Base-by-base conservation (phyloP, 768 basidiomycete genomes). In the Suillus subalutaceus region DNA sequence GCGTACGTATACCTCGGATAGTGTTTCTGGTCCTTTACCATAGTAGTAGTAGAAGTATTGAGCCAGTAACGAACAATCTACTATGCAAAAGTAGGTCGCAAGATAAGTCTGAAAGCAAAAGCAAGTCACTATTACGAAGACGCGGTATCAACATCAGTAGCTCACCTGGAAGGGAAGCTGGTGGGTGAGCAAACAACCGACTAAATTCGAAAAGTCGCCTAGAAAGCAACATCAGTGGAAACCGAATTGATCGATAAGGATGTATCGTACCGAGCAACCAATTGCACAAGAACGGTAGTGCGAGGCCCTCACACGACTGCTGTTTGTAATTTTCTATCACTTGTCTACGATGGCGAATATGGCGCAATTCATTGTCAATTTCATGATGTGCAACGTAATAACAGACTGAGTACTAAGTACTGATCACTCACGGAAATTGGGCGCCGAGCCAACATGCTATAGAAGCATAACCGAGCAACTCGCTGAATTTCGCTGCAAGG, bases 1-100 rank as follows among this genome's bases (percentile, higher is more conserved):
- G 60, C 77, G 82, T 23, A 74, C 70, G 62, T 82, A 77, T 30
- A 77, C 68, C 16, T 74, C 65, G 9, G 77, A 73, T 1, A 80
- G 77, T 62, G 79, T 81, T 40, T 77, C 73, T 3, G 76, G 67
- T 37, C 72, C 73, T 20, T 77, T 74, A 50, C 81, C 78, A 72
- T 95, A 97, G 79, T 97, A 92, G 72, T 95, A 97, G 79, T 97
- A 92, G 72, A 89, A 80, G 79, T 90, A 99, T 75, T 99, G 97
- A 9, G 73, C 75, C 55, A 96, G 80, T 32, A 99, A 83, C 38
- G 83, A 80, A 60, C 88, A 79, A 77, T 99, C 97, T 61, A 99
- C 85, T 63, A 85, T 79, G 72, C 92, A 91, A 74, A 98, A 99
- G 77, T 99, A 99, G 0, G 84, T 83, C 3, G 97, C 97, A 55